Percentiles rank a stretch among this genome's conserved stretches.
Evolutionary conservation across 345 rosid genomes (phyloP).

Genomic region (Eucalyptus grandis): DNA sequence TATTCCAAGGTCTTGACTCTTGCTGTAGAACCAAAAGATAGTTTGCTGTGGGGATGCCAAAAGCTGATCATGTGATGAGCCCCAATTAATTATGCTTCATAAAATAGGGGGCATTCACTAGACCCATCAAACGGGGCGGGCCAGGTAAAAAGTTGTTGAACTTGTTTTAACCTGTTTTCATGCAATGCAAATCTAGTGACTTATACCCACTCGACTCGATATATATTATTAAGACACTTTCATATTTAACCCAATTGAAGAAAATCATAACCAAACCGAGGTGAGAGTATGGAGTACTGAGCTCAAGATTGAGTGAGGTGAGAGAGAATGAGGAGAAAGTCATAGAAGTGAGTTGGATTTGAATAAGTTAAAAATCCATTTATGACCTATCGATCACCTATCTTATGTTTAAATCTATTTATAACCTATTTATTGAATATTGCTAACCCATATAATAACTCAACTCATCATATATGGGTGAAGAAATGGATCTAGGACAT

Average conservation of each 20-base stretch:
- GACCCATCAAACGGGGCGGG: background rate
- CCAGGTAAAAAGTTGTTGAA: too few relatives aligned
- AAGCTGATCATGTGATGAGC: background rate
- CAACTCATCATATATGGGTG: background rate
- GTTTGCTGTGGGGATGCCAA: background rate
- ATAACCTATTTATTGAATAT: background rate
- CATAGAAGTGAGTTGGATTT: too few relatives aligned
- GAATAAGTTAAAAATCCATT: background rate
- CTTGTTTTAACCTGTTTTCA: rapidly evolving
- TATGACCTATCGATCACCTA: background rate
- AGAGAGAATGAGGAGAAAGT: background rate
- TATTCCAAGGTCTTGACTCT: background rate
- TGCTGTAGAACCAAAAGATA: background rate
- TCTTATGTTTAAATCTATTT: background rate
- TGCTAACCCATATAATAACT: background rate
- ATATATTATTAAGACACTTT: too few relatives aligned
- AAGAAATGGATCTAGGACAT: background rate
- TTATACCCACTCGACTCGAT: too few relatives aligned
- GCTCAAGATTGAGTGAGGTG: background rate
- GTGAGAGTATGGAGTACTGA: background rate
- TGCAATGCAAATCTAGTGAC: background rate
- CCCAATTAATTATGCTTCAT: background rate
- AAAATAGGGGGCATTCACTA: background rate
- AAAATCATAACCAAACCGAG: background rate
- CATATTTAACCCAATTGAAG: background rate